Base-by-base conservation (phyloP, 75 land plant genomes). In the Cupressus sempervirens region DNA sequence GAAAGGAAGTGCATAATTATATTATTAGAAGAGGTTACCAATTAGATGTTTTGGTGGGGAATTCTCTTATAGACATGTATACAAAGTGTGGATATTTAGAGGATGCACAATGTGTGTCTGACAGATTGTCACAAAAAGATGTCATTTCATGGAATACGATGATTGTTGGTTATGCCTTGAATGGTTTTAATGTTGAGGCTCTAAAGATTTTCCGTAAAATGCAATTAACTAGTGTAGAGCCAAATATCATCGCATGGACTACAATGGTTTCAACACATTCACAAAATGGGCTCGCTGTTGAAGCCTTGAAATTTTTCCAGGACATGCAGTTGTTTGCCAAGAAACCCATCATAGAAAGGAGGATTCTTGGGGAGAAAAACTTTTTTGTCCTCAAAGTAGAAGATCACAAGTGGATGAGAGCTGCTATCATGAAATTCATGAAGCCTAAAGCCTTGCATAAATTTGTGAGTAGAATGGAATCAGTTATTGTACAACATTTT, bases 141-240 rank as follows among this genome's bases (percentile, higher is more conserved):
- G 20, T 84, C 6, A 83, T 94, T 11, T 91, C 94, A 29, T 94
- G 95, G 95, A 94, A 94, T 58, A 87, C 95, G 23, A 88, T 94
- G 90, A 94, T 94, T 58, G 86, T 87, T 76, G 95, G 93, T 1
- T 88, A 81, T 84, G 88, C 96, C 12, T 90, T 86, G 80, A 85
- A 88, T 86, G 84, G 88, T 20, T 29, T 62, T 56, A 62, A 62
- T 15, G 80, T 82, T 38, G 62, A 82, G 82, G 83, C 88, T 65
- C 72, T 90, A 46, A 65, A 50, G 15, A 72, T 84, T 29, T 89
- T 89, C 68, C 77, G 82, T 16, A 34, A 87, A 15, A 89, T 89
- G 90, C 50, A 12, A 58, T 48, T 15, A 46, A 32, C 86, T 46
- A 84, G 88, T 41, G 53, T 87, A 41, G 87, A 88, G 82, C 91